Base-by-base conservation (phyloP, 2,329 filamentous ascomycete species). In the Ophiostoma novo-ulmi region DNA sequence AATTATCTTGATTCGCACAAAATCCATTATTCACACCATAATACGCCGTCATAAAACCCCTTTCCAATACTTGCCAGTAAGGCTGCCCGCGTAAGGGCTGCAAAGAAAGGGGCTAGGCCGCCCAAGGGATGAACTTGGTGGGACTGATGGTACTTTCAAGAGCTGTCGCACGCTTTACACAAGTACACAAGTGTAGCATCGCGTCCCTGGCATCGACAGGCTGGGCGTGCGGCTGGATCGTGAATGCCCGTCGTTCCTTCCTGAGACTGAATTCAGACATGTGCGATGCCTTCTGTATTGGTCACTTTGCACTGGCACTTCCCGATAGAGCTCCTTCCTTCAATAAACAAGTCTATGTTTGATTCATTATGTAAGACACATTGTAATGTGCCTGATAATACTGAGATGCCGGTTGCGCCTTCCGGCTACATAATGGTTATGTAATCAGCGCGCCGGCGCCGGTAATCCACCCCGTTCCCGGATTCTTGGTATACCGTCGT, bases 31-130 rank as follows among this genome's bases (percentile, higher is more conserved):
- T 20, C 41, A 39, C 38, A 10, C 38, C 11, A 10, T 1, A 39
- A 39, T 39, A 0, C 10, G 5, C 44, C 20, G 20, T 44, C 39
- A 10, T 13, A 44, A 44, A 13, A 44, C 39, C 39, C 39, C 39
- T 44, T 44, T 44, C 39, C 14, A 44, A 10, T 44, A 44, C 39
- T 7, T 26, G n/a, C 8, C 48, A 26, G 52, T 17, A 58, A 58
- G 52, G 52, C 52, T 58, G 52, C 52, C n/a, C 52, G 52, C 52
- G 52, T 22, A 58, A 58, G 52, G 52, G 52, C 26, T 26, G 52
- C 52, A 58, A 58, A 58, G 52, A 58, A 58, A 58, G 52, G 52
- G 52, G 52, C 52, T 58, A 58, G 52, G 44, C 44, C 52, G 11
- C 52, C 52, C 52, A 26, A 58, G 52, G 52, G 52, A 58, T 58